Percentiles rank a stretch among this genome's conserved stretches.
phyloP scores from a whole-genome alignment of 1,284 basidiomycete genomes.

The Heterobasidion parviporum region DNA sequence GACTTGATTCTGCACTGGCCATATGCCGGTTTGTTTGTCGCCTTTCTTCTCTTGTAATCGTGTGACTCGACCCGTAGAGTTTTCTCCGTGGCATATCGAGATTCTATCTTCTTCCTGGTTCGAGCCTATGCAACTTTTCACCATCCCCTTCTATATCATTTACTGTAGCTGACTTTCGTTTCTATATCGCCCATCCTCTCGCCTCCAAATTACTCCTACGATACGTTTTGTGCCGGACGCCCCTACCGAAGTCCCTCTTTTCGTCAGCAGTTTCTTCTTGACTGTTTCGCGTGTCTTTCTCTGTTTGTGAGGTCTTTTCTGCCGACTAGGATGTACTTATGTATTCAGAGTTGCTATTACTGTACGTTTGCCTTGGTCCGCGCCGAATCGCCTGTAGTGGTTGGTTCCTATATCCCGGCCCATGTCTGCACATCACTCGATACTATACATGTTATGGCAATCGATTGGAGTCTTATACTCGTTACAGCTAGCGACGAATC shows the following conservation, averaged over 20 bases:
- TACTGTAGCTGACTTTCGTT: background rate
- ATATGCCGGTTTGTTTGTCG: no score
- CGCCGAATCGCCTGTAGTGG: constrained; percentile 4
- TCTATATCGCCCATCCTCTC: background rate
- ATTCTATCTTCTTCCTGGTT: background rate
- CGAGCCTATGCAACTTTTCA: background rate
- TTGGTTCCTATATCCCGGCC: constrained; percentile 6
- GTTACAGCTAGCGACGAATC: no score
- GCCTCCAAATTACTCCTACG: background rate
- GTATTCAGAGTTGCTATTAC: constrained; percentile 11
- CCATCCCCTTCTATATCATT: background rate
- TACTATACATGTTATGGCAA: background rate
- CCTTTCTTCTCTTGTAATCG: no score
- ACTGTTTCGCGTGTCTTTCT: no score
- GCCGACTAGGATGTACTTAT: constrained; percentile 6
- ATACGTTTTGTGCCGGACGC: background rate
- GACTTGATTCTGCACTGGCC: no score
- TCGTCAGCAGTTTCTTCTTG: no score
- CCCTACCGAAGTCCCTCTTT: no score
- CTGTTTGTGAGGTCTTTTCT: background rate
- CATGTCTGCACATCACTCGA: constrained; percentile 1
- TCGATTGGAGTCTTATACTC: background rate
- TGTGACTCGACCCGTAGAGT: no score
- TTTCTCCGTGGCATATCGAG: background rate
- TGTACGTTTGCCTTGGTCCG: constrained; percentile 5